These are phyloP conservation scores for Pythium coloratum DNA, from an alignment of 352 stramenopile genomes.

Conservation along the genomic window DNA sequence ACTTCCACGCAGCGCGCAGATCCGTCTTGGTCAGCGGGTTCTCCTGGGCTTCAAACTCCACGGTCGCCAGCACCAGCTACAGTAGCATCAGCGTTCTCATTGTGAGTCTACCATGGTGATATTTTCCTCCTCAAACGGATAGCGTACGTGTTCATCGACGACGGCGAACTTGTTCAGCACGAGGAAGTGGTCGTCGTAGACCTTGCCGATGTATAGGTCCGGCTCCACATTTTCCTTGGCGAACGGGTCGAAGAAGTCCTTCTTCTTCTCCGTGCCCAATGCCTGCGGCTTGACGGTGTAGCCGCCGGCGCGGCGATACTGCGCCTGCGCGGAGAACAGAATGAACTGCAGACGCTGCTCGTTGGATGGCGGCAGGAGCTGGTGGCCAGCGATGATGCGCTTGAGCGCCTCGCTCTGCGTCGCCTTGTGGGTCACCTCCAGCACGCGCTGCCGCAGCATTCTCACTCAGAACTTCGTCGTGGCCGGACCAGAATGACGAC, in stretches of 20 bases:
- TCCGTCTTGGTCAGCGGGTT: constrained; percentile 46
- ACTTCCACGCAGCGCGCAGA: constrained; percentile 73
- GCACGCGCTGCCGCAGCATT: constrained; percentile 61
- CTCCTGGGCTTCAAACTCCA: constrained; percentile 72
- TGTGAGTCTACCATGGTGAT: background rate
- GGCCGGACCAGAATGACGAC: no score
- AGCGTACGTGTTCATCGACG: constrained; percentile 69
- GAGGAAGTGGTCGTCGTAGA: constrained; percentile 76
- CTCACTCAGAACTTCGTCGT: background rate
- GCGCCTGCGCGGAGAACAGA: constrained; percentile 47
- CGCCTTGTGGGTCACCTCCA: constrained; percentile 61
- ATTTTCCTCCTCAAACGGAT: background rate
- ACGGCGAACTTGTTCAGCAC: constrained; percentile 85
- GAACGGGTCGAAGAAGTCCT: constrained; percentile 69
- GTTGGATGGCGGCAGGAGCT: constrained; percentile 43
- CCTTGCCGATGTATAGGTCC: constrained; percentile 61
- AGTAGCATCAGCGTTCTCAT: background rate
- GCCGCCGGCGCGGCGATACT: constrained; percentile 24
- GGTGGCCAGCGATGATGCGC: constrained; percentile 54
- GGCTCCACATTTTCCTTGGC: constrained; percentile 67
- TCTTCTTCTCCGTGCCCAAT: constrained; percentile 24
- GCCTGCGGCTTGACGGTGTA: constrained; percentile 44
- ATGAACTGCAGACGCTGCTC: constrained; percentile 46
- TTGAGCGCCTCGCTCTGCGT: constrained; percentile 60
- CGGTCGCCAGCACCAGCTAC: constrained; percentile 64